phyloP scores from a whole-genome alignment of 192 early-diverging fungal genomes.

The Backusella luteola region DNA sequence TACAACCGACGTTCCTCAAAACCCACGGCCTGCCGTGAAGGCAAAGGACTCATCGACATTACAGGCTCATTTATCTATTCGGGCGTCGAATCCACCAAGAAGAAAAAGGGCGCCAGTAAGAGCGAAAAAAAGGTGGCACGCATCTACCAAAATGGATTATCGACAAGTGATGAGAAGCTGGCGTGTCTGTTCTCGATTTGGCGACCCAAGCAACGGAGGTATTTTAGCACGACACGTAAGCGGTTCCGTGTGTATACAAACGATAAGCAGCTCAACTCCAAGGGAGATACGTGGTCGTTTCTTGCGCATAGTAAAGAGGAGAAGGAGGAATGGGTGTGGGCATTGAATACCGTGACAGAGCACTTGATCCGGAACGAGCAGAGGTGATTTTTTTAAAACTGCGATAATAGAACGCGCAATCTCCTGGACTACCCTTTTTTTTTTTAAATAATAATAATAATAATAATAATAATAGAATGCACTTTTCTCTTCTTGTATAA shows the following conservation, averaged over 20 bases:
- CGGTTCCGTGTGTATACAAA: slow-evolving; percentile 6
- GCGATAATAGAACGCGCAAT: neutral
- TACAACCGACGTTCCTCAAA: neutral
- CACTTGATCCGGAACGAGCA: slow-evolving; percentile 5
- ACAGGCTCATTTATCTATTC: slow-evolving; percentile 26
- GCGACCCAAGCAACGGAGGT: slow-evolving; percentile 9
- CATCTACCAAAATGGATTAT: slow-evolving; percentile 22
- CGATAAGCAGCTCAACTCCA: slow-evolving; percentile 6
- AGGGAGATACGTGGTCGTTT: slow-evolving; percentile 12
- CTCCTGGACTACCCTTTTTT: neutral
- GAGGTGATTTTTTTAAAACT: neutral
- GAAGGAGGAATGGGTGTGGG: slow-evolving; percentile 38
- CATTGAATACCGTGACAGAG: slow-evolving; percentile 19
- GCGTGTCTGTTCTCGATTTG: slow-evolving; percentile 32
- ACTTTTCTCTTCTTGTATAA: neutral
- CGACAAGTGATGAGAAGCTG: slow-evolving; percentile 16
- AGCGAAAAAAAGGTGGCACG: neutral
- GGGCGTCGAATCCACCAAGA: slow-evolving; percentile 4
- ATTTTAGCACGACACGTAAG: neutral
- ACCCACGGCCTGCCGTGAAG: neutral
- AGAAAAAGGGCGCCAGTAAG: neutral
- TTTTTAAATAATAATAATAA: neutral
- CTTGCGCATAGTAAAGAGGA: slow-evolving; percentile 22
- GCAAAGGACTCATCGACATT: slow-evolving; percentile 23
- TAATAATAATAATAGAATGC: neutral